Percentiles rank a stretch among this genome's conserved stretches.
phyloP scores from a whole-genome alignment of 495 filamentous ascomycete species.

The Bacidia gigantensis region DNA sequence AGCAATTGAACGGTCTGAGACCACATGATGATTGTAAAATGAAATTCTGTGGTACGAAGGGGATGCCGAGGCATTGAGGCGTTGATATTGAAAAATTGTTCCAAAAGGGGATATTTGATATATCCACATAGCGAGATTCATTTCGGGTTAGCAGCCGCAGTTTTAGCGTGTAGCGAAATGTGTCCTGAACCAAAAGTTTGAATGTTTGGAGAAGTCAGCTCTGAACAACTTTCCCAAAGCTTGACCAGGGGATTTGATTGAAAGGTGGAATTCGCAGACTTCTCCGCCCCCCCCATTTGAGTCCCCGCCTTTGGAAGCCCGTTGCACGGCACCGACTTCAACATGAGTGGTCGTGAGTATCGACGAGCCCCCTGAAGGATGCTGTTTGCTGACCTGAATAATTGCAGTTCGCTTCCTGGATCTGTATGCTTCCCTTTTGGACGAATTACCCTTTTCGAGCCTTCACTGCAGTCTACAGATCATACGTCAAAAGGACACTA shows the following conservation, averaged over 20 bases:
- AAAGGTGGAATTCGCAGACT: background rate
- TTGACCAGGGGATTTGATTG: background rate
- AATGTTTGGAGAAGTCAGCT: background rate
- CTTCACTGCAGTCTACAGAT: no score
- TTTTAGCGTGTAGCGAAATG: background rate
- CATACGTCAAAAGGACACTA: no score
- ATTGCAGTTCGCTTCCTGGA: constrained; percentile 92
- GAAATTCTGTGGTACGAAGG: background rate
- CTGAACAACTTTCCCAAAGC: background rate
- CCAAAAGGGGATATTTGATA: background rate
- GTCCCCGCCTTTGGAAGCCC: constrained; percentile 12
- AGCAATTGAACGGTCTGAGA: no score
- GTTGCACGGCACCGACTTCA: constrained; percentile 25
- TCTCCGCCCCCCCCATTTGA: background rate
- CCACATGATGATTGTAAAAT: background rate
- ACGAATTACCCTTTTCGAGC: no score
- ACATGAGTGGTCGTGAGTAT: constrained; percentile 45
- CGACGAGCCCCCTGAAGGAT: background rate
- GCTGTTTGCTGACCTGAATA: constrained; percentile 1
- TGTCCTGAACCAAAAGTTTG: background rate
- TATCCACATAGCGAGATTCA: no score
- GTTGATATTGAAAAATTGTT: background rate
- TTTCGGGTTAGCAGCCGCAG: background rate
- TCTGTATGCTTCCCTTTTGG: constrained; percentile 28
- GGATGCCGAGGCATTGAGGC: background rate